Evolutionary conservation across 352 stramenopile species (phyloP), one percentile per base, ranked within the genome.

Genomic region (Thraustochytrium sp.): DNA sequence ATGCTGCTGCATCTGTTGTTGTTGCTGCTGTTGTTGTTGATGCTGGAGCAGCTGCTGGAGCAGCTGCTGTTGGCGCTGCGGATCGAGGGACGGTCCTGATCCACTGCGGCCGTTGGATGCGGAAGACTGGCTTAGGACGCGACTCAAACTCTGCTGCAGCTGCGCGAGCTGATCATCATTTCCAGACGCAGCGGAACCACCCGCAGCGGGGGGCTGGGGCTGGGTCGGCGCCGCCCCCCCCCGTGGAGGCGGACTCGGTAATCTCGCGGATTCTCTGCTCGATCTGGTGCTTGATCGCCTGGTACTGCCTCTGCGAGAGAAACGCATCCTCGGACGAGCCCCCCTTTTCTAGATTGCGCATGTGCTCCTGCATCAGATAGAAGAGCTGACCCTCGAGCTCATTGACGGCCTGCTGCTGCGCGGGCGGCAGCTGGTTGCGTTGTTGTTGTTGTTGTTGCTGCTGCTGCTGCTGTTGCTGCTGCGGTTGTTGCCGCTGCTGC

Each of bases 401-500:
- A 55, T n/a, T 55, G 16, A 55, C n/a, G 16, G 18, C 16, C 48
- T 55, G 48, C 16, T 23, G 48, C n/a, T 29, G 29, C 16, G 55
- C 55, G 26, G 18, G 55, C 13, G 13, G 21, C 13, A 65, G 63
- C 11, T 29, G 63, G 13, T 64, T 11, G 11, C 21, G 0, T 75
- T 76, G 23, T 62, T 76, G 63, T 75, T 76, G 63, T 62, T 76
- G 36, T 2, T 76, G 63, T 76, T 76, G 63, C 23, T 76, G 63
- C 4, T 68, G 59, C 2, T 76, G 63, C 2, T 65, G 16, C 37
- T 18, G 63, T 26, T 68, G 16, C 26, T 63, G 37, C 16, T 62
- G 44, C 18, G 13, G 26, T 68, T 68, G 63, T 29, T 23, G 16
- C 37, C 18, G 37, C 26, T 18, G 16, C 26, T 18, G 11, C 37